phyloP scores from a whole-genome alignment of 768 basidiomycete genomes.

The Gelatoporia subvermispora region DNA sequence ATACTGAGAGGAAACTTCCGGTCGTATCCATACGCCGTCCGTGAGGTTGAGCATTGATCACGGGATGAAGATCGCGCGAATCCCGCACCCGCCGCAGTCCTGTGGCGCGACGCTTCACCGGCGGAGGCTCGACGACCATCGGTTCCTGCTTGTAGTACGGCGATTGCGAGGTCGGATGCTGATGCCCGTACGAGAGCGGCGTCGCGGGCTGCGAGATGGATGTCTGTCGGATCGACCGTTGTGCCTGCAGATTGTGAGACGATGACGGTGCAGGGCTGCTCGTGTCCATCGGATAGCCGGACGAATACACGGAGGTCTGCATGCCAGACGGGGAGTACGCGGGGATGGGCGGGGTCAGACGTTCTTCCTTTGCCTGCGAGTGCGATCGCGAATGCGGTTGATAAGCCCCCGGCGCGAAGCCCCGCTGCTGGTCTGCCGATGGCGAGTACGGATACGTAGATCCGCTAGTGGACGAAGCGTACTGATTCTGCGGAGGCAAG shows the following conservation, averaged over 20 bases:
- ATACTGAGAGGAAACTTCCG: slow-evolving; percentile 77
- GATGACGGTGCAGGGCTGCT: slow-evolving; percentile 56
- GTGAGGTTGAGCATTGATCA: slow-evolving; percentile 52
- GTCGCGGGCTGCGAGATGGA: slow-evolving; percentile 68
- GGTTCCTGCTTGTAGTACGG: slow-evolving; percentile 60
- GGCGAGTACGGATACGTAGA: slow-evolving; percentile 43
- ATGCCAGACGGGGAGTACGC: slow-evolving; percentile 49
- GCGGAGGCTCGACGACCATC: slow-evolving; percentile 65
- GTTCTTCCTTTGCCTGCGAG: slow-evolving; percentile 51
- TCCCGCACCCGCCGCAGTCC: slow-evolving; percentile 81
- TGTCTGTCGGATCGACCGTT: slow-evolving; percentile 44
- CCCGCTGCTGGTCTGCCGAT: slow-evolving; percentile 37
- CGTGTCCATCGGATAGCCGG: slow-evolving; percentile 59
- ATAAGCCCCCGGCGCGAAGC: slow-evolving; percentile 35
- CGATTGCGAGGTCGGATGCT: slow-evolving; percentile 40
- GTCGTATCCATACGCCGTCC: slow-evolving; percentile 75
- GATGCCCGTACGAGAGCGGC: slow-evolving; percentile 62
- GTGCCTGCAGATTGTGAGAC: slow-evolving; percentile 44
- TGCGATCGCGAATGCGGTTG: slow-evolving; percentile 55
- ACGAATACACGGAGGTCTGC: slow-evolving; percentile 35
- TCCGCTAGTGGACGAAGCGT: slow-evolving; percentile 50
- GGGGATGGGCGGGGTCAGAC: slow-evolving; percentile 42
- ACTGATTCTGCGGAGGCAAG: slow-evolving; percentile 59
- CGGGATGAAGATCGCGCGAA: slow-evolving; percentile 72
- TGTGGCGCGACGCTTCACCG: slow-evolving; percentile 59